phyloP scores from a whole-genome alignment of 2,329 filamentous ascomycete genomes.

The Chaetomium strumarium region DNA sequence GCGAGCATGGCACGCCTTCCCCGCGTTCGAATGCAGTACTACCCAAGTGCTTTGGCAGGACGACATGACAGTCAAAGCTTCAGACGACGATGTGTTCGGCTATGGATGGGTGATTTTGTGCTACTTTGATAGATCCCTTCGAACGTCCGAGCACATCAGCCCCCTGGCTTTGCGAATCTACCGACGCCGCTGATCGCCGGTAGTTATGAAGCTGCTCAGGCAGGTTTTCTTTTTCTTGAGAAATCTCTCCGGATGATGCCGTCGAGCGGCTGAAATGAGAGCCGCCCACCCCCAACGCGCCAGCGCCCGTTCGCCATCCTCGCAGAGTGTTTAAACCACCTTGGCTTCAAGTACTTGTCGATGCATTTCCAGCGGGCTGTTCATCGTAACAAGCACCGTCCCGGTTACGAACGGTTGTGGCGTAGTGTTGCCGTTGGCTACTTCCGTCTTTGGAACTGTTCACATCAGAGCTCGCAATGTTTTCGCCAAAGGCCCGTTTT shows the following conservation, averaged over 20 bases:
- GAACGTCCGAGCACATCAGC: neutral
- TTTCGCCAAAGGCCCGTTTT: no score
- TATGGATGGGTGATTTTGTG: neutral
- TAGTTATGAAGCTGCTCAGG: slow-evolving; percentile 14
- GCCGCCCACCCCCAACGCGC: neutral
- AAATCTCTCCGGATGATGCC: no score
- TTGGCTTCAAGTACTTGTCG: neutral
- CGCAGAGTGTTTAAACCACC: neutral
- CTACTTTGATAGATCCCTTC: neutral
- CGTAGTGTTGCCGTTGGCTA: no score
- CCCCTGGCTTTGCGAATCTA: slow-evolving; percentile 14
- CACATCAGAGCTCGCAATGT: no score
- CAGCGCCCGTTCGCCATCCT: neutral
- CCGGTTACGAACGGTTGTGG: no score
- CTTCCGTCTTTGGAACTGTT: no score
- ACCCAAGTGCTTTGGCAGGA: slow-evolving; percentile 5
- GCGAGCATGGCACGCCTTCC: slow-evolving; percentile 14
- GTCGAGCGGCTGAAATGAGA: neutral
- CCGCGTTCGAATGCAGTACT: slow-evolving; percentile 20
- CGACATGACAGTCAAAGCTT: neutral
- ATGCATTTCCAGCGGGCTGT: neutral
- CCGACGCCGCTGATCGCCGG: slow-evolving; percentile 13
- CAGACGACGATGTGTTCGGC: neutral
- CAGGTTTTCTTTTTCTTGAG: neutral
- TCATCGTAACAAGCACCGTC: no score